Percentiles rank a stretch among this genome's conserved stretches.
Conservation (phyloP, 306 rosid species). For the Dryas octopetala region DNA sequence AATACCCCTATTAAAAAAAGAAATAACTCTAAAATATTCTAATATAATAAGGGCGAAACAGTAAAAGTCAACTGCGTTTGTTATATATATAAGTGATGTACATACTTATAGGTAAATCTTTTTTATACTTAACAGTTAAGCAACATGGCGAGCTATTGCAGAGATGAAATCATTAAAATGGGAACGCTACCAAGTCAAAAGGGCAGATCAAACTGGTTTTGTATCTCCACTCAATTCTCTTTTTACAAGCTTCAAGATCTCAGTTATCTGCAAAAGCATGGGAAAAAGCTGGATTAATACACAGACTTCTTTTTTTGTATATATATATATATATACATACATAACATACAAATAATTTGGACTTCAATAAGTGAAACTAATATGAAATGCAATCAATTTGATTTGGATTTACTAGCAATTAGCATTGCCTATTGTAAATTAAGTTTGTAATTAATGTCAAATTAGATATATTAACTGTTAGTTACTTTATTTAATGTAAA, state of each 20-base stretch:
- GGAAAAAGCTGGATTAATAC: not conserved
- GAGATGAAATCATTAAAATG: conserved; percentile 3
- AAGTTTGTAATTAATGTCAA: too few relatives aligned
- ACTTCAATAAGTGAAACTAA: not conserved
- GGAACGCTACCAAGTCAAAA: conserved; percentile 40
- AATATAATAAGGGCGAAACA: too few relatives aligned
- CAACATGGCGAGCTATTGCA: not conserved
- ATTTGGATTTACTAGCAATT: too few relatives aligned
- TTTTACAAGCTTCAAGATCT: conserved; percentile 74
- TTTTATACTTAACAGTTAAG: too few relatives aligned
- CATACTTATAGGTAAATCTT: not conserved
- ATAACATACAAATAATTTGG: not conserved
- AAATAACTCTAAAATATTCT: too few relatives aligned
- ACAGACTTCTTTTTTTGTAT: not conserved
- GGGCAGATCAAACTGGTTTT: conserved; percentile 37
- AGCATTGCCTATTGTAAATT: too few relatives aligned
- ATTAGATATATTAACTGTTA: too few relatives aligned
- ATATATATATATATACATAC: not conserved
- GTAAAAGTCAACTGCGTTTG: too few relatives aligned
- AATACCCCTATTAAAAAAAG: too few relatives aligned
- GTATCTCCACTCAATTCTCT: conserved; percentile 58
- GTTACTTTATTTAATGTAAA: too few relatives aligned
- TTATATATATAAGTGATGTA: not conserved
- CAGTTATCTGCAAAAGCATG: conserved; percentile 56
- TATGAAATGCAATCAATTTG: too few relatives aligned